Base-by-base conservation (phyloP, 2,329 filamentous ascomycete species). In the Atkinsonella texensis region DNA sequence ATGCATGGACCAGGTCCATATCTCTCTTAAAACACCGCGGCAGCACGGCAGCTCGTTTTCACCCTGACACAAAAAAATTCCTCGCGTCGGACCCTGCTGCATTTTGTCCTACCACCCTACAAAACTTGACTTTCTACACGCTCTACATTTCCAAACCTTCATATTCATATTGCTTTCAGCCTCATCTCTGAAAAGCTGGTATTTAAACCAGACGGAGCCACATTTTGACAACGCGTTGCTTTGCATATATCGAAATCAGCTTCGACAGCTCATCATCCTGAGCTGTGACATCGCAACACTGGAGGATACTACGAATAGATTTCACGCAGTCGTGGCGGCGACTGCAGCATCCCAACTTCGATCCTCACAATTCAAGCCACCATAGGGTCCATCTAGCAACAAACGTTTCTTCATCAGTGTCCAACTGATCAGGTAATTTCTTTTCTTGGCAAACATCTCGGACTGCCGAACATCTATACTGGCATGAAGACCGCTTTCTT, bases 291-390 rank as follows among this genome's bases (percentile, higher is more conserved):
- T 50, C 52, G 54, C 54, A 55, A 57, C 54, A 48, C 55, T 57
- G 55, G 55, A 57, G 54, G 11, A 47, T 42, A 49, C 50, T 40
- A 35, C 32, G 35, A 40, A 28, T 18, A 20, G 13, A 50, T 35
- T 32, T 51, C 45, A 52, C 48, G 54, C 55, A 57, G 54, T 51
- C 52, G 49, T 57, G 52, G 55, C 55, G 52, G 49, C 52, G 51
- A 52, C 49, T 53, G 49, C 51, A 44, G 43, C 49, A 46, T 38
- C 51, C 17, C 50, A 46, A 23, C 49, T 46, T 17, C 48, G 44
- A 23, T 49, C 52, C 9, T 52, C 44, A 28, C 52, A 51, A 13
- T 55, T 51, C 31, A 39, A 35, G 20, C 55, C 55, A 42, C 55
- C 55, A 54, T 57, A 57, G 52, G 18, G 4, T 20, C 33, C 20